Evolutionary conservation across 805 yeast genomes (phyloP).

Genomic region (Kurtzmaniella cleridarum): DNA sequence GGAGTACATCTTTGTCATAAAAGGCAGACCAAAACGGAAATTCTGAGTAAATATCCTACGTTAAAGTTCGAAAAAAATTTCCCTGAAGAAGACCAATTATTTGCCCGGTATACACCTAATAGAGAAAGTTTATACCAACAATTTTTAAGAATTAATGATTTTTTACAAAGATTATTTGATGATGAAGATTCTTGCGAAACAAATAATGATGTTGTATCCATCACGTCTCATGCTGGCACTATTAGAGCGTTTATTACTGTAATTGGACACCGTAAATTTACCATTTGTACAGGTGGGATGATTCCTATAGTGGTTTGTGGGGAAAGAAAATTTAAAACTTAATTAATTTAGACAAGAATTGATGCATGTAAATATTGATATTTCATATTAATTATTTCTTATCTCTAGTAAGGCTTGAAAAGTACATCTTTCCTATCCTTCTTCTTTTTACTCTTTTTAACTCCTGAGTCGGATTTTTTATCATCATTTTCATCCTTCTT

Average conservation of each 20-base stretch:
- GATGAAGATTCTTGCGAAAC: conserved; percentile 7
- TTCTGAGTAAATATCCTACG: conserved; percentile 26
- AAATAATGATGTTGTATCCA: conserved; percentile 28
- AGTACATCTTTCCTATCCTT: conserved; percentile 35
- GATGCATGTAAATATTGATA: too few species aligned
- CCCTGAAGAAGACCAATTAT: conserved; percentile 42
- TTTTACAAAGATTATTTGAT: conserved; percentile 32
- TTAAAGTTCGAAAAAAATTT: conserved; percentile 39
- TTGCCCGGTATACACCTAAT: conserved; percentile 22
- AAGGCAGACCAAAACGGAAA: conserved; percentile 34
- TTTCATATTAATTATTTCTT: too few species aligned
- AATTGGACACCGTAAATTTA: conserved; percentile 49
- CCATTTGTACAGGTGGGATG: conserved; percentile 63
- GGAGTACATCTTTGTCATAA: conserved; percentile 57
- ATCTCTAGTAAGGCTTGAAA: conserved; percentile 50
- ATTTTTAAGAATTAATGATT: conserved; percentile 38
- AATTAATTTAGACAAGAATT: too few species aligned
- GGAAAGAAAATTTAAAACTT: conserved; percentile 1
- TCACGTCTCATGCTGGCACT: conserved; percentile 61
- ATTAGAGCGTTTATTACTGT: conserved; percentile 48
- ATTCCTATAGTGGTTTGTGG: conserved; percentile 53
- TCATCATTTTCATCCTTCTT: conserved; percentile 20
- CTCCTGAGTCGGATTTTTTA: conserved; percentile 27
- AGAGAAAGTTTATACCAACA: conserved; percentile 43
- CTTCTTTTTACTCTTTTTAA: conserved; percentile 29